Evolutionary conservation across 257 asterid species (phyloP), one percentile per base, ranked within the genome.

Genomic region (Linderniella brevidens): DNA sequence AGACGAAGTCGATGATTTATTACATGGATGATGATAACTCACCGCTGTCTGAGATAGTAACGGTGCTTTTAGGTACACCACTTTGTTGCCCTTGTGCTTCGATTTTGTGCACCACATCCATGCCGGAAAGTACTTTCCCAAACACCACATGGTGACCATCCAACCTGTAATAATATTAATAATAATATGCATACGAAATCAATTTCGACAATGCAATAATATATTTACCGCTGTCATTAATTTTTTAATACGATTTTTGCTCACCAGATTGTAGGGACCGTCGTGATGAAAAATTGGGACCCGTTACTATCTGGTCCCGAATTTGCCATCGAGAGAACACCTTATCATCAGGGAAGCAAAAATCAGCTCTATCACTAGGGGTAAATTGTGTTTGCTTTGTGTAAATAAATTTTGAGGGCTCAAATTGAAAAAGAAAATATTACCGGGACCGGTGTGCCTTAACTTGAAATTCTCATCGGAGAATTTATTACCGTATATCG

Each of bases 141-240:
- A 86, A 86, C 68, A 86, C 97, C 4, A 86, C 97, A 45, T 86
- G 97, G 17, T 47, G 92, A 32, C 81, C 93, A 13, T 86, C 94
- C 94, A 86, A 75, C 97, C 97, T 82, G 55, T 36, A 39, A 52
- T 3, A 50, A 52, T 18, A 11, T n/a, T n/a, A n/a, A n/a, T n/a
- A 29, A 13, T 49, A 55, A 3, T 6, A 15, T 45, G 9, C 15
- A 42, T 39, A 17, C 7, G 17, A 42, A 10, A 7, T 40, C 17
- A 17, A 8, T 14, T 13, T 17, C 17, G 47, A 11, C 17, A 3
- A n/a, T 3, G 13, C 13, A 8, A 40, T 40, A 5, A 42, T 16
- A 7, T 14, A 42, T 11, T 11, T 8, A 13, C 47, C n/a, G 7
- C 17, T 12, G n/a, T 42, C 17, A n/a, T 42, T 14, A 1, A 42